phyloP scores from a whole-genome alignment of 1,284 basidiomycete species.

The Apiotrichum veenhuisii region DNA sequence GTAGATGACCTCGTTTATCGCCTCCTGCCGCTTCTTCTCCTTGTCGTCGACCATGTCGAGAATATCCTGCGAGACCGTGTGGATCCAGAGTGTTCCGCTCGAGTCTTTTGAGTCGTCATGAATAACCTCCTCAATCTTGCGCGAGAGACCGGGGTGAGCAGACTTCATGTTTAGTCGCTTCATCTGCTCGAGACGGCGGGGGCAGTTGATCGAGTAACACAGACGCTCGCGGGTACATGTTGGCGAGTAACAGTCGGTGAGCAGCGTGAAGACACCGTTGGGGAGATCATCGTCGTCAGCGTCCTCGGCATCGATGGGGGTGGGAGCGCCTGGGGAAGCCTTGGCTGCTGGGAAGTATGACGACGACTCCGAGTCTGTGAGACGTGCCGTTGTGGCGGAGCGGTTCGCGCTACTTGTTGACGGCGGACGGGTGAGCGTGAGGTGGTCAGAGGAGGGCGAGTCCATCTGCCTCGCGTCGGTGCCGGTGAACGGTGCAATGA shows the following conservation, averaged over 20 bases:
- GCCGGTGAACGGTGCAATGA: slow-evolving; percentile 43
- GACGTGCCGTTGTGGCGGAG: neutral
- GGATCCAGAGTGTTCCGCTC: slow-evolving; percentile 86
- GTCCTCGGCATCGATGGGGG: slow-evolving; percentile 27
- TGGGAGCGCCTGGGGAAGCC: neutral
- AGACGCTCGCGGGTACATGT: slow-evolving; percentile 89
- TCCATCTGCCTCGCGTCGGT: slow-evolving; percentile 24
- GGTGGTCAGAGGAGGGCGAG: slow-evolving; percentile 25
- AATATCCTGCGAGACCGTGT: slow-evolving; percentile 91
- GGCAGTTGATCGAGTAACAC: slow-evolving; percentile 97
- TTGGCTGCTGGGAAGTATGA: slow-evolving; percentile 18
- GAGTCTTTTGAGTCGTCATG: slow-evolving; percentile 76
- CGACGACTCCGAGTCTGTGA: slow-evolving; percentile 16
- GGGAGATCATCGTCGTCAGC: slow-evolving; percentile 66
- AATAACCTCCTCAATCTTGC: slow-evolving; percentile 72
- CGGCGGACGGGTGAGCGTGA: slow-evolving; percentile 16
- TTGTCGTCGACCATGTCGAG: slow-evolving; percentile 84
- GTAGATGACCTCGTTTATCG: slow-evolving; percentile 98
- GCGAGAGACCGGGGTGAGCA: slow-evolving; percentile 76
- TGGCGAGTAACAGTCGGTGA: slow-evolving; percentile 97
- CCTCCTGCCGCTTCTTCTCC: slow-evolving; percentile 96
- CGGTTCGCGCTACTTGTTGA: slow-evolving; percentile 23
- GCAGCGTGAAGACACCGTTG: slow-evolving; percentile 90
- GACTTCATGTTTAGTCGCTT: slow-evolving; percentile 80
- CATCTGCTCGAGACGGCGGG: slow-evolving; percentile 88